Percentiles rank a stretch among this genome's conserved stretches.
Conservation (phyloP, 768 basidiomycete species). For the Leccinum uliginosum region DNA sequence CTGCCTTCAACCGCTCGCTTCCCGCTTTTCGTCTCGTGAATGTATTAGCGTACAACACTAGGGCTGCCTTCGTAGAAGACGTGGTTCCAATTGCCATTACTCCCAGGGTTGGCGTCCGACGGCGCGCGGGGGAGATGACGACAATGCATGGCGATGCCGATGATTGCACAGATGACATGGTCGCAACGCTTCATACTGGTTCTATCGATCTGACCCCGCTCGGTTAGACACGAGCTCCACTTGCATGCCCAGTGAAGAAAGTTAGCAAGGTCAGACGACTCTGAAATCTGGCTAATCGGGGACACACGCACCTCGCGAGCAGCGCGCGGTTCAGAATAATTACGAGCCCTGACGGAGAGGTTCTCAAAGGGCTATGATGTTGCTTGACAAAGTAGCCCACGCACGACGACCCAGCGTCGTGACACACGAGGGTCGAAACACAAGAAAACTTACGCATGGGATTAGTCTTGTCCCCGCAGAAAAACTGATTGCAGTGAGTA, state of each 20-base stretch:
- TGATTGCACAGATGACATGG: constrained; percentile 3
- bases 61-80: constrained; percentile 27
- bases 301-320: neutral
- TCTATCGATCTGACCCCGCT: neutral
- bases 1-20: constrained; percentile 8
- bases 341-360: neutral
- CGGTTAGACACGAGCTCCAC: neutral
- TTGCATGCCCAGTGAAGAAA: neutral
- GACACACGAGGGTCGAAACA: neutral
- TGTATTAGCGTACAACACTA: constrained; percentile 28
- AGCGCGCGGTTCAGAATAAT: neutral
- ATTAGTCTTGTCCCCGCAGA: neutral
- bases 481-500: neutral
- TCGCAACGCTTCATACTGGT: neutral
- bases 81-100: constrained; percentile 1
- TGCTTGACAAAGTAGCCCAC: neutral
- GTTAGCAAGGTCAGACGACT: neutral
- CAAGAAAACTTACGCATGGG: neutral
- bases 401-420: neutral
- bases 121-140: neutral
- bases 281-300: neutral
- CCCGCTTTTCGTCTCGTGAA: neutral
- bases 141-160: neutral
- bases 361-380: neutral
- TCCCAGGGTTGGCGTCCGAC: constrained; percentile 2